These are phyloP conservation scores for Sporobolomyces roseus DNA, from an alignment of 768 basidiomycete species.

Conservation along the genomic window DNA sequence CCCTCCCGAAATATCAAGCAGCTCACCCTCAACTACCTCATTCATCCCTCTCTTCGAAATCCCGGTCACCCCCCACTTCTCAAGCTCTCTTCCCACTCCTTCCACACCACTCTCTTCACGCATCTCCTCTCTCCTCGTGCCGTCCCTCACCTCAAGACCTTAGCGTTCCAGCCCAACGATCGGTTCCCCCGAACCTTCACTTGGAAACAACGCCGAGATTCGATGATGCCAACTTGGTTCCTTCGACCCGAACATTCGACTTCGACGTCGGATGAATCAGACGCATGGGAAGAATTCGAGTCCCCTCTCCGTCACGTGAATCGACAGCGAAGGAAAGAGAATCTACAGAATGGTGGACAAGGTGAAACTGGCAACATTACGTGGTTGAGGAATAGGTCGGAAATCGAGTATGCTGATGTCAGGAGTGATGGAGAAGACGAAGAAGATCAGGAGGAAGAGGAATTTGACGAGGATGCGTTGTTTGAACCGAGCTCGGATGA, in stretches of 20 bases:
- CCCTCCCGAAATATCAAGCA: neutral
- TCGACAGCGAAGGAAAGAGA: neutral
- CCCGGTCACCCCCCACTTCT: neutral
- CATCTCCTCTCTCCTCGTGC: neutral
- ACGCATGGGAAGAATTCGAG: slow-evolving; percentile 1
- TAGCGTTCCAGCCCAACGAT: neutral
- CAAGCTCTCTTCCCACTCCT: neutral
- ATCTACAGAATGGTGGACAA: neutral
- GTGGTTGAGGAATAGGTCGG: slow-evolving; percentile 15
- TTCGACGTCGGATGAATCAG: neutral
- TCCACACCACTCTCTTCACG: neutral
- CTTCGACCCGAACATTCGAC: neutral
- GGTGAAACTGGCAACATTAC: neutral
- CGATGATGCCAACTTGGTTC: neutral
- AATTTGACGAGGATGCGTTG: slow-evolving; percentile 4
- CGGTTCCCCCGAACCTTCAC: neutral
- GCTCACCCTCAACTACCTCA: neutral
- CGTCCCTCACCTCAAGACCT: neutral
- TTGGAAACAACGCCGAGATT: neutral
- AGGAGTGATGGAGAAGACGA: neutral
- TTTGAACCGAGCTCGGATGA: slow-evolving; percentile 14
- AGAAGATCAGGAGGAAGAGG: slow-evolving; percentile 1
- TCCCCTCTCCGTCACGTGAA: neutral
- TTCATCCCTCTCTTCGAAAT: neutral
- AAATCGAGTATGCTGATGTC: slow-evolving; percentile 8